Conservation (phyloP, 2,329 filamentous ascomycete genomes). For the Phoma herbarum region DNA sequence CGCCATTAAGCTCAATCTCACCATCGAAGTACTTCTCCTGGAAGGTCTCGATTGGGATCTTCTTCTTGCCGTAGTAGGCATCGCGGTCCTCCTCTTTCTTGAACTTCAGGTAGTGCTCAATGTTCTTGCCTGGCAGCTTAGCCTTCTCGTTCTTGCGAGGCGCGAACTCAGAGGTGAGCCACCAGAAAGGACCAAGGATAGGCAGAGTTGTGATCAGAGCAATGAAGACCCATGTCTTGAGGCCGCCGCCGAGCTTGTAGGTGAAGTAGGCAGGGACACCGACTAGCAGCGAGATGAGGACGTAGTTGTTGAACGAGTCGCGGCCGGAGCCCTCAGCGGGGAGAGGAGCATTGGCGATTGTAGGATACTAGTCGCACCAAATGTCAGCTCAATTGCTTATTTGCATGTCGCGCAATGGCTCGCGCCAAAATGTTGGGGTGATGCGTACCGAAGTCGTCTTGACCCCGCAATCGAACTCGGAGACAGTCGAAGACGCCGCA, state of each 20-base stretch:
- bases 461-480: conserved; percentile 67
- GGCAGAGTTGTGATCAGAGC: conserved; percentile 79
- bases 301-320: conserved; percentile 85
- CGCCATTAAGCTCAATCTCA: conserved; percentile 94
- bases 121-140: conserved; percentile 81
- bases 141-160: conserved; percentile 94
- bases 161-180: conserved; percentile 78
- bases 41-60: conserved; percentile 92
- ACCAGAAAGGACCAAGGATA: conserved; percentile 84
- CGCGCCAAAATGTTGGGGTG: conserved; percentile 23
- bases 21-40: conserved; percentile 98
- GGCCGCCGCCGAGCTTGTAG: conserved; percentile 83
- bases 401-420: conserved; percentile 43
- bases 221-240: conserved; percentile 89
- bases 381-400: conserved; percentile 37
- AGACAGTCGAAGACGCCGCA: conserved; percentile 61
- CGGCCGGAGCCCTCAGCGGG: conserved; percentile 86
- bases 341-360: conserved; percentile 93
- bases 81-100: conserved; percentile 66
- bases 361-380: conserved; percentile 69
- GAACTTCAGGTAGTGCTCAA: conserved; percentile 91
- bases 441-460: conserved; percentile 66
- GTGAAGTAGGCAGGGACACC: conserved; percentile 80
- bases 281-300: conserved; percentile 75
- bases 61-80: conserved; percentile 80